These are phyloP conservation scores for Miamiensis avidus DNA, from an alignment of 169 alveolate species.

Conservation along the genomic window DNA sequence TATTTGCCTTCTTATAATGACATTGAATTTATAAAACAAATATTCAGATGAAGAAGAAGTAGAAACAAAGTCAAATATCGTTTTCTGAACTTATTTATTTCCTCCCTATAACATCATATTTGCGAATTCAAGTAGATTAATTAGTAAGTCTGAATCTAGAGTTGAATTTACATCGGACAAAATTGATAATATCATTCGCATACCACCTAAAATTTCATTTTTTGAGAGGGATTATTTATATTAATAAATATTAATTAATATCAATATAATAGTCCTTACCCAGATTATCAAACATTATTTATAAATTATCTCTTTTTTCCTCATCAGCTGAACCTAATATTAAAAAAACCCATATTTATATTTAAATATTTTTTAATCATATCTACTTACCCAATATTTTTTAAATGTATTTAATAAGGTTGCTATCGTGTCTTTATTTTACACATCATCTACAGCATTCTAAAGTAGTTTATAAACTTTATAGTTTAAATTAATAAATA, in stretches of 20 bases:
- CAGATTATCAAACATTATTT: slow-evolving; percentile 27
- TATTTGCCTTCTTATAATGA: slow-evolving; percentile 32
- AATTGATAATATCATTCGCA: slow-evolving; percentile 40
- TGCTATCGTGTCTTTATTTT: slow-evolving; percentile 11
- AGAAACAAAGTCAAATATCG: slow-evolving; percentile 34
- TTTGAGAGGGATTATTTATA: too few relatives aligned
- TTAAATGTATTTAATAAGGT: slow-evolving; percentile 22
- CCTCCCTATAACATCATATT: slow-evolving; percentile 37
- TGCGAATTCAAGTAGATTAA: slow-evolving; percentile 27
- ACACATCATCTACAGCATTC: slow-evolving; percentile 25
- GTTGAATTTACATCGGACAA: slow-evolving; percentile 20
- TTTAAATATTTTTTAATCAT: background rate
- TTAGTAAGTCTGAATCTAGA: slow-evolving; percentile 34
- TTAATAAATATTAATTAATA: too few relatives aligned
- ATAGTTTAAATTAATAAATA: too few relatives aligned
- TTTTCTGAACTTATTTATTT: slow-evolving; percentile 33
- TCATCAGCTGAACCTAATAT: slow-evolving; percentile 6
- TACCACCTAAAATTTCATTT: slow-evolving; percentile 49
- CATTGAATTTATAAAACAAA: slow-evolving; percentile 28
- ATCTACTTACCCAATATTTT: slow-evolving; percentile 3
- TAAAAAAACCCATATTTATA: background rate
- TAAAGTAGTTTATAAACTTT: too few relatives aligned
- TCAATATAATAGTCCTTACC: too few relatives aligned
- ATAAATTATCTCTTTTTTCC: slow-evolving; percentile 26
- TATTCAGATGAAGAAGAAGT: slow-evolving; percentile 39